Percentiles rank a stretch among this genome's conserved stretches.
phyloP scores from a whole-genome alignment of 2,329 filamentous ascomycete species.

The Beauveria bassiana region DNA sequence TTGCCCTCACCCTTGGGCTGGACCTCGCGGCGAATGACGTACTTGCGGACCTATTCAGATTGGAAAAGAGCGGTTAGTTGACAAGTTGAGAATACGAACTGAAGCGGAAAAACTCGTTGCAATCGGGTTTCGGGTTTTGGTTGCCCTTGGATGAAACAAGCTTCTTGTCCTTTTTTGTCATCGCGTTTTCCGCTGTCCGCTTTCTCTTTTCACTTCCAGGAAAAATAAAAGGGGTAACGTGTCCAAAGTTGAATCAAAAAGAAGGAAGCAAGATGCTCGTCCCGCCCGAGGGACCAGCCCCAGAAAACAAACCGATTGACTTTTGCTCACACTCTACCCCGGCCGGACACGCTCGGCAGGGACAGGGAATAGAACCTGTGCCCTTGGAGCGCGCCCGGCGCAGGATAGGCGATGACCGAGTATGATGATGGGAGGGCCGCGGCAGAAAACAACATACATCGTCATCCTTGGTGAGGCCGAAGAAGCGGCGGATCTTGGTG shows the following conservation, averaged over 20 bases:
- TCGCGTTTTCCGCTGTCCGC: background rate
- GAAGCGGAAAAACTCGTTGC: background rate
- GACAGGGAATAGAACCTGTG: background rate
- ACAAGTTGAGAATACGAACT: background rate
- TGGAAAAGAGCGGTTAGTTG: background rate
- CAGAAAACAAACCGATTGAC: conserved; percentile 11
- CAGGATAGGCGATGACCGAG: conserved; percentile 64
- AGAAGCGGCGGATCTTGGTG: conserved; percentile 99
- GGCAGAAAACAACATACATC: conserved; percentile 67
- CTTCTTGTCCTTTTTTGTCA: conserved; percentile 8
- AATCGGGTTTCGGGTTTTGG: background rate
- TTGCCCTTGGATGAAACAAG: conserved; percentile 4
- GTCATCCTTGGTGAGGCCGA: conserved; percentile 99
- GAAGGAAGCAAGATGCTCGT: conserved; percentile 11
- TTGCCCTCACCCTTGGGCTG: conserved; percentile 96
- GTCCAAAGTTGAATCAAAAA: conserved; percentile 1
- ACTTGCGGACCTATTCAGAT: conserved; percentile 79
- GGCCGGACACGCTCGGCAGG: conserved; percentile 22
- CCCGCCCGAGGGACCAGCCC: background rate
- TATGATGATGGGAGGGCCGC: conserved; percentile 40
- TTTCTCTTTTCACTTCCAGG: background rate
- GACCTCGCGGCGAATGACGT: conserved; percentile 98
- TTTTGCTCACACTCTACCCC: conserved; percentile 53
- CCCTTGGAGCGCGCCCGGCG: conserved; percentile 32
- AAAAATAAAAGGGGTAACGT: background rate